phyloP scores from a whole-genome alignment of 352 stramenopile genomes.

The Globisporangium iwayamae region DNA sequence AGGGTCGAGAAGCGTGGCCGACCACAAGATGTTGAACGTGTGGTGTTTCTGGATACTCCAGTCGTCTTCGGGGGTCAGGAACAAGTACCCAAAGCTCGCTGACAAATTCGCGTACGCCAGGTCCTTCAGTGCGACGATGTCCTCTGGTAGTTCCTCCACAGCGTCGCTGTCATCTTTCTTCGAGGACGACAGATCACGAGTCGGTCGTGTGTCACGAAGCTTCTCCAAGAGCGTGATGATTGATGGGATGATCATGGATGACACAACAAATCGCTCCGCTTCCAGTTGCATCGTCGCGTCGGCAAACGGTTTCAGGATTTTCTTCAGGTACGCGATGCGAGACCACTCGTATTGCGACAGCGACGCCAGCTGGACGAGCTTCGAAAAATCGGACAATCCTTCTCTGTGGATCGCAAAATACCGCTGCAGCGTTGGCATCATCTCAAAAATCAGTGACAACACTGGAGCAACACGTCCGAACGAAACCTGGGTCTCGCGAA shows the following conservation, averaged over 20 bases:
- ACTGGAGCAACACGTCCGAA: conserved; percentile 49
- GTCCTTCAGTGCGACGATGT: conserved; percentile 61
- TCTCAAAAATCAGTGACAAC: conserved; percentile 38
- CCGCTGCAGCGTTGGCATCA: conserved; percentile 52
- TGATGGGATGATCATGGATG: conserved; percentile 66
- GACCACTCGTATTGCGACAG: conserved; percentile 75
- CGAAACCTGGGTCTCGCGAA: conserved; percentile 36
- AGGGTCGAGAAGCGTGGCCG: conserved; percentile 64
- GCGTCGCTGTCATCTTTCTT: background rate
- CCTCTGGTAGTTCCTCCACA: conserved; percentile 40
- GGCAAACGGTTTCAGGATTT: conserved; percentile 65
- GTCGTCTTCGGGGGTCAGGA: conserved; percentile 32
- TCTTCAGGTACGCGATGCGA: conserved; percentile 49
- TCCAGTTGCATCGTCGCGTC: conserved; percentile 60
- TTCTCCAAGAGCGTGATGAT: conserved; percentile 69
- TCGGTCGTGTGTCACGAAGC: conserved; percentile 28
- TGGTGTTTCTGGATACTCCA: conserved; percentile 42
- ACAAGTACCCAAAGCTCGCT: conserved; percentile 56
- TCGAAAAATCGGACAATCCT: conserved; percentile 55
- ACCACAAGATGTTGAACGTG: conserved; percentile 69
- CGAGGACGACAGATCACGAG: background rate
- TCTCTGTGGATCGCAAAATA: conserved; percentile 70
- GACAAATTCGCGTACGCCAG: conserved; percentile 53
- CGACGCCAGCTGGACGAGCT: conserved; percentile 59
- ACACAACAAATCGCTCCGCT: conserved; percentile 51